Evolutionary conservation across 1,139 yeast species (phyloP).

Genomic region (Saccharomycopsis crataegensis): DNA sequence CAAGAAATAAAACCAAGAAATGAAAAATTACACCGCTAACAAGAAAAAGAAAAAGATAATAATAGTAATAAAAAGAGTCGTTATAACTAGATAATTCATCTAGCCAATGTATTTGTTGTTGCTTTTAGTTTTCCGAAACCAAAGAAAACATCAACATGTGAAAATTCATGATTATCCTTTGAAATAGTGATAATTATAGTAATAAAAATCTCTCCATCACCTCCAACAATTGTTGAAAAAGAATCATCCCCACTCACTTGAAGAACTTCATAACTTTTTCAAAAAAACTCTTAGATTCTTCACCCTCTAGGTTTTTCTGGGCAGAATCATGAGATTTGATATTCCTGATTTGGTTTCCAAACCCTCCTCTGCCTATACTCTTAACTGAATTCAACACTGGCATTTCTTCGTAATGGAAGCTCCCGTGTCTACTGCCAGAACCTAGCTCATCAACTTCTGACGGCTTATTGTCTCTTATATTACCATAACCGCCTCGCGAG

Average conservation of each 20-base stretch:
- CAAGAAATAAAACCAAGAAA: too few relatives aligned
- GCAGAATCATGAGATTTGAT: not conserved
- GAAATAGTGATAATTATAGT: too few relatives aligned
- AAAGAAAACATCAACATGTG: not conserved
- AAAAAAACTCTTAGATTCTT: not conserved
- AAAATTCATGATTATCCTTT: not conserved
- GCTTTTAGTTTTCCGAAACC: too few relatives aligned
- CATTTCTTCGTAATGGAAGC: not conserved
- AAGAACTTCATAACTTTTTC: not conserved
- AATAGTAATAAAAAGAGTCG: too few relatives aligned
- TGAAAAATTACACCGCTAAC: too few relatives aligned
- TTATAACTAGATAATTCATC: too few relatives aligned
- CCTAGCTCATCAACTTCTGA: not conserved
- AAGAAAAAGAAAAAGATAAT: too few relatives aligned
- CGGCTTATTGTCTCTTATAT: constrained; percentile 16
- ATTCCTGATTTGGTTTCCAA: constrained; percentile 17
- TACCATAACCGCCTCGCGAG: constrained; percentile 19
- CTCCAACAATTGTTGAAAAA: not conserved
- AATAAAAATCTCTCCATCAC: not conserved
- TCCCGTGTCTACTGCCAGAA: not conserved
- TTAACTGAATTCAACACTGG: constrained; percentile 7
- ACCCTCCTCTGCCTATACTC: constrained; percentile 20
- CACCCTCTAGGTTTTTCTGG: not conserved
- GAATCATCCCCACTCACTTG: not conserved
- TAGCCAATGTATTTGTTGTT: too few relatives aligned